Evolutionary conservation across 129 eudicot genomes (phyloP).

Genomic region (Calendula officinalis): DNA sequence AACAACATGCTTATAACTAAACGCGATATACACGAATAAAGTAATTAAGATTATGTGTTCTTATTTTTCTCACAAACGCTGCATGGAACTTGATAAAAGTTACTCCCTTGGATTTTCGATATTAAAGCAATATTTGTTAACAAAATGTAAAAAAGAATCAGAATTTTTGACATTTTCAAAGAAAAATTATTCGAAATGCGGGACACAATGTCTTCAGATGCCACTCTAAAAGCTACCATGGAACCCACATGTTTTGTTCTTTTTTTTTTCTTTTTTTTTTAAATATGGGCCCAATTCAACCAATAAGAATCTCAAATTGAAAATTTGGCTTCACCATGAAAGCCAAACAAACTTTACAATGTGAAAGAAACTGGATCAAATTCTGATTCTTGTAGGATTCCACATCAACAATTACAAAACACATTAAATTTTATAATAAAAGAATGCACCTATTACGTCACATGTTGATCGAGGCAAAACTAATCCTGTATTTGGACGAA

Average conservation of each 20-base stretch:
- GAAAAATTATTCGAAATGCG: background rate
- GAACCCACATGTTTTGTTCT: conserved; percentile 1
- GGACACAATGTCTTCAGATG: background rate
- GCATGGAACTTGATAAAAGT: background rate
- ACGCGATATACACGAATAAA: background rate
- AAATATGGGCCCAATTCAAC: conserved; percentile 8
- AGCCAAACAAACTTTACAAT: background rate
- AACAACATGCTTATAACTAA: background rate
- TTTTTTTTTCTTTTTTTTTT: background rate
- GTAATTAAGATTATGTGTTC: background rate
- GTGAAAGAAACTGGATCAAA: conserved; percentile 58
- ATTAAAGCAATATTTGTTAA: too few species aligned
- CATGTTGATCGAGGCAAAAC: conserved; percentile 75
- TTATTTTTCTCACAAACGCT: background rate
- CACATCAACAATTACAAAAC: conserved; percentile 76
- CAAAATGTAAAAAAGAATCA: too few species aligned
- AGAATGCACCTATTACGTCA: conserved; percentile 64
- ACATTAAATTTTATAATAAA: conserved; percentile 34
- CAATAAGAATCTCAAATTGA: background rate
- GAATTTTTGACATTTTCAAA: background rate
- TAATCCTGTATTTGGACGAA: conserved; percentile 89
- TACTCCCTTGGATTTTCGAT: background rate
- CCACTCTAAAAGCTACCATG: background rate
- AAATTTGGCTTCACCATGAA: background rate
- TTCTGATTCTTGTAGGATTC: conserved; percentile 60